phyloP scores from a whole-genome alignment of 2,329 filamentous ascomycete genomes.

The Talaromyces sp. region DNA sequence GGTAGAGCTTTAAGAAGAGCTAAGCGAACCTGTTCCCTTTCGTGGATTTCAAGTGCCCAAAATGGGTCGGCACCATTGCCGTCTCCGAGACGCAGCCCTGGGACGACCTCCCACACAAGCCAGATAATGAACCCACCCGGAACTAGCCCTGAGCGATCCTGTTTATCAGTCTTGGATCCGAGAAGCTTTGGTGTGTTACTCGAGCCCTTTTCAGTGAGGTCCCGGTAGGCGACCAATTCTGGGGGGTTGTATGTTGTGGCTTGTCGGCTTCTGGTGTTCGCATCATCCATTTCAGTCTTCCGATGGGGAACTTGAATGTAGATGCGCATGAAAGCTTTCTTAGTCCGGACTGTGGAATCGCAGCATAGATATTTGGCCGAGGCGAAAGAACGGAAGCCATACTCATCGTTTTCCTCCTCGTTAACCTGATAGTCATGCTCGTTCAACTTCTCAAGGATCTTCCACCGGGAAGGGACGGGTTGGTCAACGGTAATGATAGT shows the following conservation, averaged over 20 bases:
- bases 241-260: constrained; percentile 9
- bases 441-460: constrained; percentile 18
- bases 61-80: too few species aligned
- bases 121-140: neutral
- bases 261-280: constrained; percentile 14
- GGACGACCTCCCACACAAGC: neutral
- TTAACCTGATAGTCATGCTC: constrained; percentile 11
- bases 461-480: constrained; percentile 13
- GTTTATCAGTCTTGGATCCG: neutral
- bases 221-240: constrained; percentile 7
- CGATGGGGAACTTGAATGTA: constrained; percentile 14
- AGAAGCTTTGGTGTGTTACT: constrained; percentile 10
- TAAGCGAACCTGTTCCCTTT: too few species aligned
- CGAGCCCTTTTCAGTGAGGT: constrained; percentile 7
- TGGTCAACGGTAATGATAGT: constrained; percentile 15
- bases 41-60: too few species aligned
- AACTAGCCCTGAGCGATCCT: neutral
- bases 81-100: constrained; percentile 2
- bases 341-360: neutral
- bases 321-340: constrained; percentile 14
- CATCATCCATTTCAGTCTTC: constrained; percentile 10
- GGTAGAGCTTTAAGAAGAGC: too few species aligned
- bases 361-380: constrained; percentile 4
- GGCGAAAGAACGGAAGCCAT: constrained; percentile 10
- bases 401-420: neutral